Percentiles rank a stretch among this genome's conserved stretches.
phyloP scores from a whole-genome alignment of 2,329 filamentous ascomycete species.

The Xylariales sp. region DNA sequence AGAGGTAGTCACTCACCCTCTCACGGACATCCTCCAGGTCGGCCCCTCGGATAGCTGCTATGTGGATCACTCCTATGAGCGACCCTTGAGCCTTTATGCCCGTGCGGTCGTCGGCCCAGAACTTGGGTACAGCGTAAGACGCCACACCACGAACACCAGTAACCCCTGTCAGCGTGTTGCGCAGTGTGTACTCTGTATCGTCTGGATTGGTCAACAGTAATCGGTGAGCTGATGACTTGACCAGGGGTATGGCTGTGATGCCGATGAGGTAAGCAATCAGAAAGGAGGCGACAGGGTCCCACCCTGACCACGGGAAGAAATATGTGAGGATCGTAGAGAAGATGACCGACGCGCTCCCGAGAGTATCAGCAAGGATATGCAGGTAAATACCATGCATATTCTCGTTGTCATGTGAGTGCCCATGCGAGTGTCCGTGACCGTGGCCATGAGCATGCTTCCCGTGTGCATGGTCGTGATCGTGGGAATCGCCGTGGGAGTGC shows the following conservation, averaged over 20 bases:
- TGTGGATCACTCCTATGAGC: constrained; percentile 80
- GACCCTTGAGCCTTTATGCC: constrained; percentile 40
- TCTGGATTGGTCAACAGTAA: constrained; percentile 81
- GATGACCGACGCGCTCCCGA: constrained; percentile 92
- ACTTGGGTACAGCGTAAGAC: constrained; percentile 80
- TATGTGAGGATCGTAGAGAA: constrained; percentile 85
- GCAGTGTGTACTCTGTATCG: constrained; percentile 79
- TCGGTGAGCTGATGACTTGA: constrained; percentile 76
- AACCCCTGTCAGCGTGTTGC: constrained; percentile 80
- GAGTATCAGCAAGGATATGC: constrained; percentile 89
- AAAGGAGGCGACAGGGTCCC: constrained; percentile 91
- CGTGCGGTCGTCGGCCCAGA: constrained; percentile 78
- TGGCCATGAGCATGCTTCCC: constrained; percentile 28
- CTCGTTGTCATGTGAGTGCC: constrained; percentile 75
- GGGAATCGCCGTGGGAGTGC: constrained; percentile 28
- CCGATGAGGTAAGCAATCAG: constrained; percentile 92
- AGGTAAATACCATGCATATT: constrained; percentile 98
- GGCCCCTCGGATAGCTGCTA: constrained; percentile 67
- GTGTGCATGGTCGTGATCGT: constrained; percentile 29
- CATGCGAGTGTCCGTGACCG: constrained; percentile 26
- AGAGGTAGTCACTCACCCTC: constrained; percentile 67
- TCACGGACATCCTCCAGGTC: constrained; percentile 80
- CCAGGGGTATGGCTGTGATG: constrained; percentile 82
- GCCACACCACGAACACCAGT: constrained; percentile 78
- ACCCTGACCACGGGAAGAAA: constrained; percentile 84